Percentiles rank a stretch among this genome's conserved stretches.
Evolutionary conservation across 2,329 filamentous ascomycete species (phyloP).

Genomic region (Cercospora brassicicola): DNA sequence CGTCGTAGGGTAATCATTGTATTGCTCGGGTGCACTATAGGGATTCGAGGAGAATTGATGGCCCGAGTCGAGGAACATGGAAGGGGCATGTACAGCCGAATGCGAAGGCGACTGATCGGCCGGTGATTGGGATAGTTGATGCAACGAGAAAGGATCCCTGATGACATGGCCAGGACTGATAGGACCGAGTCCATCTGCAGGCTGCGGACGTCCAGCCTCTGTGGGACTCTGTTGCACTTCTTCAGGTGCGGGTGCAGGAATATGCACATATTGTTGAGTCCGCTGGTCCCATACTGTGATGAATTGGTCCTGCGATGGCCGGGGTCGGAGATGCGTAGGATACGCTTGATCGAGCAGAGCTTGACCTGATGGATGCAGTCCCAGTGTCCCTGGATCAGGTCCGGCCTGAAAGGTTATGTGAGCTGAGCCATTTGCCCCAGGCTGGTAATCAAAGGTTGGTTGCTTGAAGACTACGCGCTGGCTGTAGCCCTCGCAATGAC

Average conservation of each 20-base stretch:
- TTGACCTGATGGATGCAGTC: background rate
- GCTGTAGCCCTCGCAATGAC: conserved; percentile 80
- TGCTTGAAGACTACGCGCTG: conserved; percentile 80
- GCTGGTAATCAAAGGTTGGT: conserved; percentile 60
- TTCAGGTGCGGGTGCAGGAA: conserved; percentile 16
- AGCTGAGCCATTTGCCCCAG: conserved; percentile 45
- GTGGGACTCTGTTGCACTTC: conserved; percentile 10
- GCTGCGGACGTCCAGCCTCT: background rate
- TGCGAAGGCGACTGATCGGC: background rate
- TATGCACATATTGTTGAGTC: conserved; percentile 18
- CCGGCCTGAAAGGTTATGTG: conserved; percentile 42
- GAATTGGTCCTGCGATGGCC: conserved; percentile 17
- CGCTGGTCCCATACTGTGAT: conserved; percentile 16
- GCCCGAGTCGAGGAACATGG: background rate
- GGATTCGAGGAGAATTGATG: background rate
- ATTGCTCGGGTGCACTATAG: background rate
- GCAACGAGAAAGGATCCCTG: conserved; percentile 7
- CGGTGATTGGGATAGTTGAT: background rate
- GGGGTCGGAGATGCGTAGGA: conserved; percentile 21
- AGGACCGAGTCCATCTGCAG: background rate
- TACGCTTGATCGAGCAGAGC: conserved; percentile 11
- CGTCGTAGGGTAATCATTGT: background rate
- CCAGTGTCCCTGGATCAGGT: conserved; percentile 4
- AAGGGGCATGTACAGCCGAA: background rate
- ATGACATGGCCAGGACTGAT: conserved; percentile 18